Evolutionary conservation across 1,284 basidiomycete species (phyloP).

Genomic region (Filobasidium uniguttulatum): DNA sequence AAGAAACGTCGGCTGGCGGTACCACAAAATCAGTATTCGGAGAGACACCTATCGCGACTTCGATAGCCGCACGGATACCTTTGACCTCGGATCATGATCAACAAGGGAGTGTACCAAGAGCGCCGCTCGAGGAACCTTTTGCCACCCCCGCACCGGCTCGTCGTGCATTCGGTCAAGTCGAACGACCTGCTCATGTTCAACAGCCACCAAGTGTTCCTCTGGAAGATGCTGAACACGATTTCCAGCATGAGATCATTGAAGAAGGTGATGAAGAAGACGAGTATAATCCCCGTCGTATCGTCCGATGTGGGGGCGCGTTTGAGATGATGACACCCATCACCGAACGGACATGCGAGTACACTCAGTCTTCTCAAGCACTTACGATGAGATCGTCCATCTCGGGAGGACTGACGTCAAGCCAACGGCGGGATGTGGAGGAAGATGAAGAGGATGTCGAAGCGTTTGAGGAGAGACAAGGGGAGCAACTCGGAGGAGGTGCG

Average conservation of each 20-base stretch:
- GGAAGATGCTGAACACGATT: slow-evolving; percentile 17
- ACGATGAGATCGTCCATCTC: slow-evolving; percentile 23
- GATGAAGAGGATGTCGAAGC: slow-evolving; percentile 12
- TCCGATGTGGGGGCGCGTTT: slow-evolving; percentile 47
- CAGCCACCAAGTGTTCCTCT: slow-evolving; percentile 5
- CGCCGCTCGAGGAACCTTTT: background rate
- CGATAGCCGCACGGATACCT: slow-evolving; percentile 14
- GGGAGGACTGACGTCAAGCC: slow-evolving; percentile 13
- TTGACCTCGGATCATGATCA: background rate
- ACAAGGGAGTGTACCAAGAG: background rate
- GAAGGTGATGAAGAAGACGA: slow-evolving; percentile 17
- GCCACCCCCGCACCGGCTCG: slow-evolving; percentile 1
- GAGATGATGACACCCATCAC: slow-evolving; percentile 90
- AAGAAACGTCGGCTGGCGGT: slow-evolving; percentile 15
- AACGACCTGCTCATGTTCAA: slow-evolving; percentile 21
- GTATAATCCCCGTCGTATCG: slow-evolving; percentile 20
- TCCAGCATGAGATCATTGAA: slow-evolving; percentile 11
- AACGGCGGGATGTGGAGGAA: slow-evolving; percentile 17
- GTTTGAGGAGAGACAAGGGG: background rate
- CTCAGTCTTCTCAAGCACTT: slow-evolving; percentile 46
- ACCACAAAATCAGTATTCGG: slow-evolving; percentile 27
- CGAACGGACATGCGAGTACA: slow-evolving; percentile 78
- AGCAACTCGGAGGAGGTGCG: too few species aligned
- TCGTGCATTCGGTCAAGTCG: background rate
- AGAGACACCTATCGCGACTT: slow-evolving; percentile 30